Evolutionary conservation across 1,139 yeast genomes (phyloP).

Genomic region (Debaryomyces coudertii): DNA sequence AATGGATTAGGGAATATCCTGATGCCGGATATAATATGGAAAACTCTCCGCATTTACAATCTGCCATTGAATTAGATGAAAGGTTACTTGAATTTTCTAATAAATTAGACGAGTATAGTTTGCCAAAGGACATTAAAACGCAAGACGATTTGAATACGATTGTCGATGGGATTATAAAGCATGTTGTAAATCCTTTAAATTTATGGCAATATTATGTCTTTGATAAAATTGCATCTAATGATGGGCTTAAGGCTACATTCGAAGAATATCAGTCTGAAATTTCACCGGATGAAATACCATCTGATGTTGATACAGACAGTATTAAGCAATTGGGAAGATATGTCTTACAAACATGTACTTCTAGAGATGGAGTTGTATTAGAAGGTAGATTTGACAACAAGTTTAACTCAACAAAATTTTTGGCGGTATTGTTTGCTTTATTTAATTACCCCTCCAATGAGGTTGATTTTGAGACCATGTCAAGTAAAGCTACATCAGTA

Average conservation of each 20-base stretch:
- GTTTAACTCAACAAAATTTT: conserved; percentile 54
- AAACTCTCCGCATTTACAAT: conserved; percentile 84
- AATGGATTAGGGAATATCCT: conserved; percentile 83
- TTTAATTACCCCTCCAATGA: conserved; percentile 38
- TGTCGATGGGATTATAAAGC: conserved; percentile 65
- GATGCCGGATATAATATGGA: conserved; percentile 84
- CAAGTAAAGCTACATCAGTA: conserved; percentile 51
- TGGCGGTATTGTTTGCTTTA: conserved; percentile 42
- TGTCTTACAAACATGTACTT: conserved; percentile 46
- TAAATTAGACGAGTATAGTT: conserved; percentile 55
- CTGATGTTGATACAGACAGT: conserved; percentile 32
- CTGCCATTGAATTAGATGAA: conserved; percentile 84
- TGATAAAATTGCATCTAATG: conserved; percentile 46
- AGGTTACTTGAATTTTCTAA: conserved; percentile 66
- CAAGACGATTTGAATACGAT: conserved; percentile 59
- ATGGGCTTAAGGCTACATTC: conserved; percentile 44
- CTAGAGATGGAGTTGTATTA: conserved; percentile 25
- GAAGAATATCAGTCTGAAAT: conserved; percentile 26
- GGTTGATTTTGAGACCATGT: conserved; percentile 34
- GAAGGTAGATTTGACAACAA: conserved; percentile 54
- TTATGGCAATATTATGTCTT: conserved; percentile 91
- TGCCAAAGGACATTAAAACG: conserved; percentile 56
- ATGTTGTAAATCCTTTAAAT: conserved; percentile 66
- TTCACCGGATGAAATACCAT: conserved; percentile 35
- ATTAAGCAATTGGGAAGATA: conserved; percentile 53